Conservation (phyloP, 1,284 basidiomycete species). For the Exsudoporus floridanus region DNA sequence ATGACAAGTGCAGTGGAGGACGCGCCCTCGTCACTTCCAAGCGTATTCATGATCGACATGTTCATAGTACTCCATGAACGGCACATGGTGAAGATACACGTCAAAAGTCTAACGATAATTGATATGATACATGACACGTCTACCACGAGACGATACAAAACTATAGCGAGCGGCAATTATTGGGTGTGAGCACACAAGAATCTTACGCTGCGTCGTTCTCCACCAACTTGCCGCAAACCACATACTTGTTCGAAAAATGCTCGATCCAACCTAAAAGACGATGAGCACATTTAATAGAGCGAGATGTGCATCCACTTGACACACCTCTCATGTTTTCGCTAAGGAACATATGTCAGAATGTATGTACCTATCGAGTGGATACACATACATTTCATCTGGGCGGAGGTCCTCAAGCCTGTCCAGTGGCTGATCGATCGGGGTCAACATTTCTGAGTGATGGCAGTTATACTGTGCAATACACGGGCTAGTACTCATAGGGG, state of each 20-base stretch:
- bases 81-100: neutral
- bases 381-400: slow-evolving; percentile 76
- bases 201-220: slow-evolving; percentile 57
- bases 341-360: slow-evolving; percentile 10
- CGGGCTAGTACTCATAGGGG: neutral
- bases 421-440: slow-evolving; percentile 80
- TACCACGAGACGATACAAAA: neutral
- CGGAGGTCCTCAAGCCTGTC: slow-evolving; percentile 81
- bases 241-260: slow-evolving; percentile 87
- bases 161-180: neutral
- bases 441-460: slow-evolving; percentile 77
- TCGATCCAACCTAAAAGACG: slow-evolving; percentile 74
- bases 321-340: slow-evolving; percentile 88
- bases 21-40: no score
- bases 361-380: neutral
- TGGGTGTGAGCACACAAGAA: neutral
- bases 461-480: neutral
- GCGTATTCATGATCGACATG: neutral
- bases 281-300: neutral
- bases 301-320: slow-evolving; percentile 1
- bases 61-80: neutral
- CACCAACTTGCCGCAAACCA: slow-evolving; percentile 80
- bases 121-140: slow-evolving; percentile 18
- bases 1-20: no score
- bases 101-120: neutral